These are phyloP conservation scores for Rhodocollybia butyracea DNA, from an alignment of 768 basidiomycete genomes.

Conservation along the genomic window DNA sequence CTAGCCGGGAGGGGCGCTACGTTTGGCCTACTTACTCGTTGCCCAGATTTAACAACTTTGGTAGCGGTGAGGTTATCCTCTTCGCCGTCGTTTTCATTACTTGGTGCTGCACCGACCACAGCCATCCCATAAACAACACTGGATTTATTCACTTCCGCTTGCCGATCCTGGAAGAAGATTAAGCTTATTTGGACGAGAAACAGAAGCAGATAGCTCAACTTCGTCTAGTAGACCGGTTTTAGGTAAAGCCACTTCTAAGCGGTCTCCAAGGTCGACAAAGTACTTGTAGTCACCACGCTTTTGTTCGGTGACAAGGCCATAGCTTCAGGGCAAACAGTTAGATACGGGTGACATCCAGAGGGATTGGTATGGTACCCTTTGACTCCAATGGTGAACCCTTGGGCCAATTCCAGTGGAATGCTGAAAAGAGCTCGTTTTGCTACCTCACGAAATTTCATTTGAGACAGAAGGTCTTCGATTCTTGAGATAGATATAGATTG, in stretches of 20 bases:
- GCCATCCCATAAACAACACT: conserved; percentile 45
- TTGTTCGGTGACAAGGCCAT: conserved; percentile 85
- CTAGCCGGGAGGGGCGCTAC: too few species aligned
- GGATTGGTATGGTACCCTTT: conserved; percentile 60
- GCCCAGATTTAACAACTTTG: conserved; percentile 46
- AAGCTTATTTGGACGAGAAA: not conserved
- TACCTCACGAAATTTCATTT: conserved; percentile 79
- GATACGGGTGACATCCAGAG: not conserved
- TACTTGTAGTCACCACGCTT: conserved; percentile 80
- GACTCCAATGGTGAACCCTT: conserved; percentile 71
- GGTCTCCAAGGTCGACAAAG: conserved; percentile 75
- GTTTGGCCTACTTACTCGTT: conserved; percentile 50
- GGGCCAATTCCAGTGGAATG: conserved; percentile 75
- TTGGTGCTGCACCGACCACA: conserved; percentile 29
- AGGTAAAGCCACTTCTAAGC: conserved; percentile 70
- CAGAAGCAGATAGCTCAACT: conserved; percentile 33
- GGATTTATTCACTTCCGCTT: conserved; percentile 43
- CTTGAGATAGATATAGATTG: conserved; percentile 74
- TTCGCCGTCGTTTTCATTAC: conserved; percentile 36
- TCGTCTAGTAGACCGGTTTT: conserved; percentile 77
- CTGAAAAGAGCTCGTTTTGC: conserved; percentile 83
- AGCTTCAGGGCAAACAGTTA: conserved; percentile 47
- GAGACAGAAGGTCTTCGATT: conserved; percentile 72
- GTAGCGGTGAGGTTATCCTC: conserved; percentile 36
- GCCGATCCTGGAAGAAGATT: conserved; percentile 29